Evolutionary conservation across 179 eudicot genomes (phyloP), one percentile per base, ranked within the genome.

Genomic region (Drosera spatulata): DNA sequence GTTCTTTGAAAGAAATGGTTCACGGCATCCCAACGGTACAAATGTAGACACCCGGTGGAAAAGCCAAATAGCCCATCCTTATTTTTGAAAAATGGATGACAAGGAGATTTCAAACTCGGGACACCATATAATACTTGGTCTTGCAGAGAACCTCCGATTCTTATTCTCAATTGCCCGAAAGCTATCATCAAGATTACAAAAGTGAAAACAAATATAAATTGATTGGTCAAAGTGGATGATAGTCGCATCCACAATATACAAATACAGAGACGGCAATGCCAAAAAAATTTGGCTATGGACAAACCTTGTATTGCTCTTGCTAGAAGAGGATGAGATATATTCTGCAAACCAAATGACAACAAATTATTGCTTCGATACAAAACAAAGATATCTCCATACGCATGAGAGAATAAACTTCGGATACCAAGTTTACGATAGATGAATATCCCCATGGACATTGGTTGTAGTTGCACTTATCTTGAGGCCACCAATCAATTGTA

Each of bases 401-500:
- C 45, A 43, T 43, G 5, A 43, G 45, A 43, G 8, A 43, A 43
- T 4, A 4, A 43, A 43, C 33, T 43, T 43, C 45, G 6, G 8
- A 62, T 80, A 94, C 99, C 79, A 94, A 69, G 70, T 90, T 90
- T 68, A 87, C 63, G 61, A 77, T 67, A 3, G 99, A 94, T 22
- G 99, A 59, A 58, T 71, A 66, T 13, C 84, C 94, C 99, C 99
- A 94, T 0, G 99, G 99, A 69, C 99, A 94, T 22, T 79, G 80
- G 53, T 80, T 46, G 62, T 94, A 94, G 66, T 86, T 70, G 60
- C 99, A 94, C 69, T 94, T 90, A 22, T 76, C 83, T 56, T 65
- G 73, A 65, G 99, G 97, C 99, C 99, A 94, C 99, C 97, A 94
- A 78, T 94, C 99, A 15, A 94, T 61, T 41, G 99, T 94, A 48